Evolutionary conservation across 805 yeast species (phyloP).

Genomic region (Zygosaccharomyces rouxii): DNA sequence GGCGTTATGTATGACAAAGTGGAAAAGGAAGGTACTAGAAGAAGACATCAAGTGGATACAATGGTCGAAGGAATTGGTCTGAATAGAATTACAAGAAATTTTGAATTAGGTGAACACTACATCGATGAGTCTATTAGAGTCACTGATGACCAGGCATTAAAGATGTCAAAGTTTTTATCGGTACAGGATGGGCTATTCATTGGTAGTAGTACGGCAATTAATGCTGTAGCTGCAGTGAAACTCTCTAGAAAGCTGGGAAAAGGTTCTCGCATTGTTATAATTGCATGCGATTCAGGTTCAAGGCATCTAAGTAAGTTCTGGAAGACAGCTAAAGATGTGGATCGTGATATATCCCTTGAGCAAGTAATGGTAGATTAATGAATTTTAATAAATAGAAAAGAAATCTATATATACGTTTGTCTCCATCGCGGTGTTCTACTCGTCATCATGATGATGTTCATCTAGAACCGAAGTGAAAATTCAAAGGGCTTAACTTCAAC

Average conservation of each 20-base stretch:
- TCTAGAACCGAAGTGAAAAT: constrained; percentile 1
- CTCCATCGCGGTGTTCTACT: not conserved
- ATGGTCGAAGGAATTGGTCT: constrained; percentile 91
- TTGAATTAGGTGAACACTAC: constrained; percentile 59
- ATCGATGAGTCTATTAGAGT: constrained; percentile 81
- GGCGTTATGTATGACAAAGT: constrained; percentile 92
- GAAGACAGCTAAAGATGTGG: constrained; percentile 54
- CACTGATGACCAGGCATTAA: constrained; percentile 71
- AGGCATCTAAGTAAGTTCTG: constrained; percentile 91
- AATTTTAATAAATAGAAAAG: not conserved
- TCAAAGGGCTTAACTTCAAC: not conserved
- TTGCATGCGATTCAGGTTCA: constrained; percentile 89
- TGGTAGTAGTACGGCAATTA: constrained; percentile 91
- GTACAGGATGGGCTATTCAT: constrained; percentile 84
- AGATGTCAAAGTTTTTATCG: constrained; percentile 82
- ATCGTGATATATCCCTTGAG: constrained; percentile 33
- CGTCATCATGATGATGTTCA: not conserved
- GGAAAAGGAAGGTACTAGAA: constrained; percentile 88
- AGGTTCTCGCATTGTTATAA: constrained; percentile 70
- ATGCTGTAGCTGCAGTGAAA: constrained; percentile 82
- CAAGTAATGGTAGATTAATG: constrained; percentile 28
- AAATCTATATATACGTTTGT: not conserved
- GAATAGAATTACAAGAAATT: constrained; percentile 80
- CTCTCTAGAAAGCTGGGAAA: constrained; percentile 47
- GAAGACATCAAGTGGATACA: constrained; percentile 96